Base-by-base conservation (phyloP, 2,329 filamentous ascomycete species). In the Pestalotiopsis sp. region DNA sequence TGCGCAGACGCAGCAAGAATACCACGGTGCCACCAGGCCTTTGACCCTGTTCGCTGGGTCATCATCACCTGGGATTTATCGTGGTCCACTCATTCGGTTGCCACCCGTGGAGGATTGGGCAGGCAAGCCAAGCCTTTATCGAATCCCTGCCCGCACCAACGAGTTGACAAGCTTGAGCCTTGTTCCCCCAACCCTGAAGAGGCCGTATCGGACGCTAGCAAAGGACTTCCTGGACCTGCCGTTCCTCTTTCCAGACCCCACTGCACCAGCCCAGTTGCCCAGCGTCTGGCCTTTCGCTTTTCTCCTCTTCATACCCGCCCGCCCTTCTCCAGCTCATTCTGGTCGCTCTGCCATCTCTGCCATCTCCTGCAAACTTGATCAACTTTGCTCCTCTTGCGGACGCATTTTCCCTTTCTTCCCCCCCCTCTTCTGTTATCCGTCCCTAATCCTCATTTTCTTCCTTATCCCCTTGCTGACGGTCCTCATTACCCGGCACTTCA, bases 221-320 rank as follows among this genome's bases (percentile, higher is more conserved):
- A 44, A 38, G 26, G 63, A 60, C 24, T 44, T 67, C 48, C 38
- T 57, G 44, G n/a, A 56, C 26, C 67, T 57, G 61, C 60, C 55
- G 48, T 60, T 59, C 48, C 62, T 55, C 55, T 68, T n/a, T 68
- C 69, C 68, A 71, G 67, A 69, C 73, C 73, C 66, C 74, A 71
- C 66, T 71, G 71, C 66, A 64, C 63, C 62, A 67, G 68, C 68
- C 72, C 68, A 58, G 30, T 35, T 35, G 30, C 68, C 68, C 69
- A 68, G 68, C 69, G 72, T 65, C 70, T 71, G 73, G 72, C 72
- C 71, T 68, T 75, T 73, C 72, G 71, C 68, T 75, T 74, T 73
- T 75, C 72, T 76, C 71, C 72, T 72, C 74, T 71, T 73, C 71
- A 71, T 73, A 73, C 70, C 74, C 76, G 76, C 72, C 69, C 68